phyloP scores from a whole-genome alignment of 768 basidiomycete genomes.

The Tephrocybe sp. region DNA sequence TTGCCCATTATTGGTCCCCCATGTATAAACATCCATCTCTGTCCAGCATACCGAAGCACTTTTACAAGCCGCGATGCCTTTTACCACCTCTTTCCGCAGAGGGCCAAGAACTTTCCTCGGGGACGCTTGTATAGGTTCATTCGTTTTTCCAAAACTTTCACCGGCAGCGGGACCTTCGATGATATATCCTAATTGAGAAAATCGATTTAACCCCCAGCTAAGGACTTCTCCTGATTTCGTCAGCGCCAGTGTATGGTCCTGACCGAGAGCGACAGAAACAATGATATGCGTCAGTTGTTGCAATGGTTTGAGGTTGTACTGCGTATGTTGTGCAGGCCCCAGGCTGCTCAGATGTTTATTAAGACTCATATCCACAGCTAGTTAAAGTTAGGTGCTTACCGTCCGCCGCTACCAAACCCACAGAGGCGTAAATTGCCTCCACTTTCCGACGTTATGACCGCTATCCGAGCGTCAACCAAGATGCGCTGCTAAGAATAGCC shows the following conservation, averaged over 20 bases:
- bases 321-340: constrained; percentile 76
- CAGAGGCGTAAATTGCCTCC: constrained; percentile 79
- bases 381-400: constrained; percentile 42
- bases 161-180: constrained; percentile 52
- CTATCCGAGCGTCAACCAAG: constrained; percentile 20
- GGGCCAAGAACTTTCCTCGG: constrained; percentile 76
- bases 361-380: neutral
- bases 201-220: constrained; percentile 91
- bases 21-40: constrained; percentile 67
- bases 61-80: constrained; percentile 85
- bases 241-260: constrained; percentile 91
- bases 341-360: constrained; percentile 43
- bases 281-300: constrained; percentile 57
- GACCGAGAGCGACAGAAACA: constrained; percentile 76
- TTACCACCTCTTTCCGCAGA: constrained; percentile 75
- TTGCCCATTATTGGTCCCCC: constrained; percentile 95
- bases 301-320: constrained; percentile 68
- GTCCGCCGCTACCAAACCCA: constrained; percentile 87
- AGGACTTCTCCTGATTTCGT: constrained; percentile 81
- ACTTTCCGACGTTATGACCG: constrained; percentile 70
- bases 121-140: constrained; percentile 74
- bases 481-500: neutral
- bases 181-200: constrained; percentile 85
- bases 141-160: constrained; percentile 40
- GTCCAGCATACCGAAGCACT: constrained; percentile 92